Base-by-base conservation (phyloP, 139 green algal genomes). In the Tetraselmis chui region DNA sequence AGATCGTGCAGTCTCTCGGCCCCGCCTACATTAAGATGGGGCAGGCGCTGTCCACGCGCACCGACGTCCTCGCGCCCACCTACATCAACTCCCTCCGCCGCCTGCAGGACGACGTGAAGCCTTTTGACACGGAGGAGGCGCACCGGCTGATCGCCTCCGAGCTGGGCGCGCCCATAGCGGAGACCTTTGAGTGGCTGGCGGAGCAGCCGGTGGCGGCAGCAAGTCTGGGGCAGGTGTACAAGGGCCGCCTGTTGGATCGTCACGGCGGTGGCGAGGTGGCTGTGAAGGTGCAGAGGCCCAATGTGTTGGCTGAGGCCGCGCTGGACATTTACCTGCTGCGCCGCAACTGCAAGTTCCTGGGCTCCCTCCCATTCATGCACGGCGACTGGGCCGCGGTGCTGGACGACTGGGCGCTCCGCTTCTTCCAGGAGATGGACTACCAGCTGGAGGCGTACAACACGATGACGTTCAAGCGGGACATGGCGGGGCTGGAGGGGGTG, bases 381-480 rank as follows among this genome's bases (percentile, higher is more conserved):
- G 89, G 90, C 74, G 87, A 95, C 81, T 92, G 95, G 84, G 89
- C 93, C 0, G 84, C 80, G 0, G 82, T 93, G 30, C 86, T 97
- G n/a, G 93, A 97, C 84, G 93, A 96, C 83, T 97, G 93, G 93
- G 93, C 93, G 1, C 78, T 79, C 23, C 89, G 93, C 29, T 97
- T 97, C 86, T 97, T 97, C 83, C 88, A 96, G 86, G 93, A 97
- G 85, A 92, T 97, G 83, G 93, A 97, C 87, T 97, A 97, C 87
- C 78, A 92, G 80, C 86, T 89, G 24, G 93, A 97, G 86, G 92
- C 90, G 1, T 59, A 89, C 79, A 95, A 95, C 87, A 90, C 86
- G 29, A 91, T 89, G 67, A 86, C 82, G 1, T 97, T 97, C 85
- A 92, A 91, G 76, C 84, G 89, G 80, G 77, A 88, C 76, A 92